Percentiles rank a stretch among this genome's conserved stretches.
phyloP scores from a whole-genome alignment of 441 rosid species.

The Metrosideros polymorpha region DNA sequence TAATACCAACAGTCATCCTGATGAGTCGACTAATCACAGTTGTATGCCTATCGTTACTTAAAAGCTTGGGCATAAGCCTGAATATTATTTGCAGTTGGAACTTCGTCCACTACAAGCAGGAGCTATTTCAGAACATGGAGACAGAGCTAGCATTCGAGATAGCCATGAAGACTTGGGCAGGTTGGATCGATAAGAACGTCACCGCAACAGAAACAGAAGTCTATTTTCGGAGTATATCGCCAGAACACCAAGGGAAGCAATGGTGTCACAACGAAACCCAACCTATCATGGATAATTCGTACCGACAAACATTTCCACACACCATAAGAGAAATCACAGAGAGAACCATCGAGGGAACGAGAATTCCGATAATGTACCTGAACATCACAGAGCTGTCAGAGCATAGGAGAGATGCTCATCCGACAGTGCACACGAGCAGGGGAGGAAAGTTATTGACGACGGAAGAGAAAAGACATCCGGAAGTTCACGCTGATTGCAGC shows the following conservation, averaged over 20 bases:
- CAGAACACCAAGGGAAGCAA: constrained; percentile 18
- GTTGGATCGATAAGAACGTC: constrained; percentile 18
- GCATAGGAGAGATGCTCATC: constrained; percentile 26
- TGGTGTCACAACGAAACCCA: constrained; percentile 17
- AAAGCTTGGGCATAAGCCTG: neutral
- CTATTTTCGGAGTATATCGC: constrained; percentile 25
- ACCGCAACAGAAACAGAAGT: constrained; percentile 14
- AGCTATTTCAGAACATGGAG: constrained; percentile 19
- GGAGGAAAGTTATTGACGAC: neutral
- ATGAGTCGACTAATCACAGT: neutral
- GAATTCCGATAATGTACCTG: constrained; percentile 12
- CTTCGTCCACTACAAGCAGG: constrained; percentile 14
- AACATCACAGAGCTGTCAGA: constrained; percentile 25
- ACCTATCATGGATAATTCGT: constrained; percentile 15
- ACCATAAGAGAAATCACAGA: constrained; percentile 12
- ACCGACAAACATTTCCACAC: constrained; percentile 3
- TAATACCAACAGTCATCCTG: neutral
- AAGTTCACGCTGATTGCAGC: constrained; percentile 21
- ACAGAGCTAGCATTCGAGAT: constrained; percentile 16
- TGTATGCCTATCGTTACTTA: neutral
- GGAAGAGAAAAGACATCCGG: constrained; percentile 1
- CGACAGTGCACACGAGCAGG: constrained; percentile 16
- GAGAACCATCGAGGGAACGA: constrained; percentile 11
- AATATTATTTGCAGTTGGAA: constrained; percentile 35
- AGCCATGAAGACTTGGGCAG: constrained; percentile 28